A percentile compares a stretch with the other conserved stretches of the same genome.
phyloP scores from a whole-genome alignment of 73 alveolate genomes.

The Tetrahymena elliotti region DNA sequence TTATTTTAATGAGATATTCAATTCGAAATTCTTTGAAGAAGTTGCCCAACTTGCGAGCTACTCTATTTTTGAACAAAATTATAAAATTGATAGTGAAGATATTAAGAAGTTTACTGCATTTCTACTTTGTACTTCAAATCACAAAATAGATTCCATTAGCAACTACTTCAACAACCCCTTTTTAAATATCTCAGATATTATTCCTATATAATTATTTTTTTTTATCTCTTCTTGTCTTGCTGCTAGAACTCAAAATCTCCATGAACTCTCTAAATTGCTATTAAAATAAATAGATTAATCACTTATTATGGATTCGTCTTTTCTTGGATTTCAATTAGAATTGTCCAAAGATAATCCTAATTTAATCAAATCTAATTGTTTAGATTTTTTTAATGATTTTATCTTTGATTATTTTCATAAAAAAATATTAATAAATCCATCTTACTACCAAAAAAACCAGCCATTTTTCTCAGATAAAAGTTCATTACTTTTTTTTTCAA shows the following conservation, averaged over 20 bases:
- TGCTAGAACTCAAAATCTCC: neutral
- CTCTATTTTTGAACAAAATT: neutral
- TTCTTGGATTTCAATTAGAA: neutral
- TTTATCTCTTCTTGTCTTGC: neutral
- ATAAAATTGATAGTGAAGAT: neutral
- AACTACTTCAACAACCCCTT: neutral
- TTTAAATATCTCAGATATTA: neutral
- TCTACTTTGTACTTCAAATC: neutral
- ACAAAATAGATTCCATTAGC: neutral
- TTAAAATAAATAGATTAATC: neutral
- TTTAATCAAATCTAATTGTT: neutral
- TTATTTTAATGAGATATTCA: neutral
- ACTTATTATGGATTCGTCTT: neutral
- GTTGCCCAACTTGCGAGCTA: neutral
- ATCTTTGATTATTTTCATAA: neutral
- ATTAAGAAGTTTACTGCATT: neutral
- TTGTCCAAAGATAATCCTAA: neutral
- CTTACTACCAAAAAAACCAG: neutral
- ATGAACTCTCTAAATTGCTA: neutral
- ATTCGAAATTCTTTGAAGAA: neutral
- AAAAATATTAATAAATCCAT: neutral
- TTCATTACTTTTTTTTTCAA: too few species aligned
- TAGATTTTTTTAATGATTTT: neutral
- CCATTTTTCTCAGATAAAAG: neutral
- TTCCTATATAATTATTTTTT: neutral